Conservation (phyloP, 2,329 filamentous ascomycete species). For the Fusarium dimerum region DNA sequence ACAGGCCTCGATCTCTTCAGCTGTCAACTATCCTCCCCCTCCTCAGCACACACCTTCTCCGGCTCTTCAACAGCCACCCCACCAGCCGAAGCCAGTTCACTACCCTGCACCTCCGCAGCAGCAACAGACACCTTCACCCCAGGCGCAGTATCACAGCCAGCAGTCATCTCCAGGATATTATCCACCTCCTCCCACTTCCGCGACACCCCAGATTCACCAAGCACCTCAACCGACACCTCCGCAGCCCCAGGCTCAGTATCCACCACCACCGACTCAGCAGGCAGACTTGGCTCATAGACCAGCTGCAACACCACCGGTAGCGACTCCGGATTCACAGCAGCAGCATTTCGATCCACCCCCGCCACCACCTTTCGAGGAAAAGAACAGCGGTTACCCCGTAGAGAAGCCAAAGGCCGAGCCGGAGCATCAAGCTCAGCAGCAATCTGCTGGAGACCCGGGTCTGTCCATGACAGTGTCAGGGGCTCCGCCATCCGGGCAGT, state of each 20-base stretch:
- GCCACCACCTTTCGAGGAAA: constrained; percentile 25
- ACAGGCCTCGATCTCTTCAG: constrained; percentile 33
- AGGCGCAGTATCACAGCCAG: constrained; percentile 27
- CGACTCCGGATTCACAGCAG: constrained; percentile 25
- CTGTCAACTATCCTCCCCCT: constrained; percentile 31
- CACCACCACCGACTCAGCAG: constrained; percentile 24
- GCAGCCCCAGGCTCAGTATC: constrained; percentile 27
- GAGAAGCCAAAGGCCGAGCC: constrained; percentile 31
- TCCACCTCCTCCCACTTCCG: constrained; percentile 21
- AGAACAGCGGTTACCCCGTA: constrained; percentile 24
- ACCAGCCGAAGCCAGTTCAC: constrained; percentile 24
- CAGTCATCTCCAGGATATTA: constrained; percentile 19
- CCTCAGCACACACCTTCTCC: constrained; percentile 18
- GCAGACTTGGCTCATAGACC: constrained; percentile 20
- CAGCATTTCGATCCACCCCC: constrained; percentile 31
- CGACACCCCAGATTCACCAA: constrained; percentile 24
- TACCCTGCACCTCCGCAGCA: constrained; percentile 28
- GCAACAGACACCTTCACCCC: constrained; percentile 26
- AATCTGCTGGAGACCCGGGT: constrained; percentile 25
- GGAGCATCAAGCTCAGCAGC: constrained; percentile 20
- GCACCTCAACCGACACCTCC: constrained; percentile 26
- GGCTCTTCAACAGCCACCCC: constrained; percentile 12
- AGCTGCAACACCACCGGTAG: constrained; percentile 23
- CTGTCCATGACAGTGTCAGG: constrained; percentile 38
- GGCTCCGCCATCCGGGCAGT: constrained; percentile 53